Conservation (phyloP, 2,329 filamentous ascomycete genomes). For the Apiospora rasikravindrae region DNA sequence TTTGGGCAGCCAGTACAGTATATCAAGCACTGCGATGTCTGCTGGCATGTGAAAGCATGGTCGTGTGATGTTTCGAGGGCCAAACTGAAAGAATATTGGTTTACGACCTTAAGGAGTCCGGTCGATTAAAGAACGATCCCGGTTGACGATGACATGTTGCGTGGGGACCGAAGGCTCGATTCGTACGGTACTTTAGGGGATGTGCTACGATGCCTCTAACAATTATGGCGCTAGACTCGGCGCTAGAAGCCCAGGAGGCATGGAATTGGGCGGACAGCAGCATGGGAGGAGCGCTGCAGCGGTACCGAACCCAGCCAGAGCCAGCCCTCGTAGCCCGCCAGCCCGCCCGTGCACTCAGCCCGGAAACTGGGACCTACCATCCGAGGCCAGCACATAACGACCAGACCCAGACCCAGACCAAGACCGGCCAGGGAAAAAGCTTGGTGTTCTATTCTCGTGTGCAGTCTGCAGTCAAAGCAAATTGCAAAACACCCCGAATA, state of each 20-base stretch:
- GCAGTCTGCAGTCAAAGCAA: neutral
- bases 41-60: neutral
- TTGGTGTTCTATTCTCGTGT: neutral
- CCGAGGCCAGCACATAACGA: neutral
- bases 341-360: slow-evolving; percentile 4
- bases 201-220: neutral
- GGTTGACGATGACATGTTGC: slow-evolving; percentile 20
- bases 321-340: neutral
- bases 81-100: slow-evolving; percentile 1
- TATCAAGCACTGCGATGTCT: neutral
- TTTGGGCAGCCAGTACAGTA: neutral
- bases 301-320: neutral
- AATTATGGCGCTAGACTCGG: neutral
- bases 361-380: neutral
- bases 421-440: neutral
- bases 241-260: slow-evolving; percentile 14
- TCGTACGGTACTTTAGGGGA: neutral
- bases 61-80: neutral
- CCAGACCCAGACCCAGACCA: neutral
- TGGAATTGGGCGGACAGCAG: no score
- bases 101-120: slow-evolving; percentile 1
- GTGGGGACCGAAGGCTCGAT: slow-evolving; percentile 14
- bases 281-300: neutral
- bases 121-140: slow-evolving; percentile 7
- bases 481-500: neutral